These are phyloP conservation scores for Penicillium sp. DNA, from an alignment of 2,329 filamentous ascomycete species.

Conservation along the genomic window DNA sequence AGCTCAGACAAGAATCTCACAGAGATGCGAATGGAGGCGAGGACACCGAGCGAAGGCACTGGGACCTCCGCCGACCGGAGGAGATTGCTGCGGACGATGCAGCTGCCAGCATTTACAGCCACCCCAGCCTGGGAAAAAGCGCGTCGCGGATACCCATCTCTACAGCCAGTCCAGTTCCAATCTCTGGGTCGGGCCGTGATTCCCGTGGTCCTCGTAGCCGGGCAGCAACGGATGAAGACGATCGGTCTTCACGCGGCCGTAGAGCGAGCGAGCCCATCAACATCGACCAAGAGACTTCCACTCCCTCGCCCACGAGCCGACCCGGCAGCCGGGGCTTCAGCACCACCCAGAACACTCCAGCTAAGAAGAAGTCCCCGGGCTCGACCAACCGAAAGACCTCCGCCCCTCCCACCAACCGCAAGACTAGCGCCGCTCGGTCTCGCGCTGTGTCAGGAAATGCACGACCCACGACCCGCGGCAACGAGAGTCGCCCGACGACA, in stretches of 20 bases:
- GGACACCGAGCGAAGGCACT: conserved; percentile 51
- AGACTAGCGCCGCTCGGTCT: conserved; percentile 39
- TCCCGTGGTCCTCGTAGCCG: conserved; percentile 65
- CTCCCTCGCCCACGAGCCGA: conserved; percentile 31
- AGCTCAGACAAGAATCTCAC: conserved; percentile 39
- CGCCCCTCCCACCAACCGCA: conserved; percentile 41
- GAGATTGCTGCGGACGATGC: conserved; percentile 65
- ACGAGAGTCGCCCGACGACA: conserved; percentile 55
- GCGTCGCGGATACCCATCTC: conserved; percentile 84
- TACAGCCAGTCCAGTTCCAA: conserved; percentile 75
- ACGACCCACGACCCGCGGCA: conserved; percentile 65
- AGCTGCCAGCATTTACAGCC: conserved; percentile 52
- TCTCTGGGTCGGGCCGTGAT: conserved; percentile 64
- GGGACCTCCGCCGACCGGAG: conserved; percentile 76
- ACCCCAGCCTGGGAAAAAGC: conserved; percentile 60
- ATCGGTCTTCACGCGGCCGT: conserved; percentile 58
- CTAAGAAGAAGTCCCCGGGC: conserved; percentile 35
- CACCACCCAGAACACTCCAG: conserved; percentile 28
- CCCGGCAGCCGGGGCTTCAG: conserved; percentile 35
- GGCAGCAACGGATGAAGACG: conserved; percentile 59
- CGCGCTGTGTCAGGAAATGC: conserved; percentile 38
- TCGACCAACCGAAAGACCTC: conserved; percentile 42
- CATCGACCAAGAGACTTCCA: conserved; percentile 27
- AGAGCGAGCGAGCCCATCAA: conserved; percentile 63
- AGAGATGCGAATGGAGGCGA: conserved; percentile 45